phyloP scores from a whole-genome alignment of 495 filamentous ascomycete genomes.

The Hypoxylon fragiforme region DNA sequence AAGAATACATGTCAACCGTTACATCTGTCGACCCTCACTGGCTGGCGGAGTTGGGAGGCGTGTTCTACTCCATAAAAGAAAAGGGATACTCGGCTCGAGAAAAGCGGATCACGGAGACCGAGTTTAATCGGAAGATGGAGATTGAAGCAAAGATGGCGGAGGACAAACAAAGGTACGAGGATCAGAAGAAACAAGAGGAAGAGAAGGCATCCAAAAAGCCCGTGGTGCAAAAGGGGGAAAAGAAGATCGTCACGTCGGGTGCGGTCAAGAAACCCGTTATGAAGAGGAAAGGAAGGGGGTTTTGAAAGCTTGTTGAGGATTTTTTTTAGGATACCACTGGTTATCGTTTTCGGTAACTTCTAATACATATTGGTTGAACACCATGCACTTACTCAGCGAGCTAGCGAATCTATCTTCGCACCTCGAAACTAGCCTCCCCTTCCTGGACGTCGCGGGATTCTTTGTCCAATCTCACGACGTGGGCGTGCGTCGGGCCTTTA shows the following conservation, averaged over 20 bases:
- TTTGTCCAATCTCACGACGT: constrained; percentile 74
- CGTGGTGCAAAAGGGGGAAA: constrained; percentile 43
- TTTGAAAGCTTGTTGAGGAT: constrained; percentile 38
- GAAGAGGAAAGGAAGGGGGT: constrained; percentile 59
- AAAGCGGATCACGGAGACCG: constrained; percentile 85
- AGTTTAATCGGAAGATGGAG: constrained; percentile 95
- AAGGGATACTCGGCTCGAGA: constrained; percentile 93
- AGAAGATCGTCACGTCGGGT: constrained; percentile 56
- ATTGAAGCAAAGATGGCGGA: constrained; percentile 91
- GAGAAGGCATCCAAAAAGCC: constrained; percentile 54
- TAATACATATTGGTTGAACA: no score
- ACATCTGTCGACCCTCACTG: constrained; percentile 97
- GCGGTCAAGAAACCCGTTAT: constrained; percentile 66
- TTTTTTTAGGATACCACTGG: constrained; percentile 11
- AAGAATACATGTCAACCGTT: constrained; percentile 98
- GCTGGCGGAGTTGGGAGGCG: constrained; percentile 97
- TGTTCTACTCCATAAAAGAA: constrained; percentile 97
- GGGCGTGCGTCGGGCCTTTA: constrained; percentile 66
- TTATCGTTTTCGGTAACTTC: no score
- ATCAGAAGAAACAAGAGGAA: constrained; percentile 54
- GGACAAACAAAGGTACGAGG: constrained; percentile 76
- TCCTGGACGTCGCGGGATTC: constrained; percentile 62
- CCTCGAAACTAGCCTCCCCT: constrained; percentile 65
- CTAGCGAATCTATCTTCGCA: constrained; percentile 42
- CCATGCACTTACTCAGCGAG: no score